Base-by-base conservation (phyloP, 2,329 filamentous ascomycete species). In the Colletotrichum sp. region DNA sequence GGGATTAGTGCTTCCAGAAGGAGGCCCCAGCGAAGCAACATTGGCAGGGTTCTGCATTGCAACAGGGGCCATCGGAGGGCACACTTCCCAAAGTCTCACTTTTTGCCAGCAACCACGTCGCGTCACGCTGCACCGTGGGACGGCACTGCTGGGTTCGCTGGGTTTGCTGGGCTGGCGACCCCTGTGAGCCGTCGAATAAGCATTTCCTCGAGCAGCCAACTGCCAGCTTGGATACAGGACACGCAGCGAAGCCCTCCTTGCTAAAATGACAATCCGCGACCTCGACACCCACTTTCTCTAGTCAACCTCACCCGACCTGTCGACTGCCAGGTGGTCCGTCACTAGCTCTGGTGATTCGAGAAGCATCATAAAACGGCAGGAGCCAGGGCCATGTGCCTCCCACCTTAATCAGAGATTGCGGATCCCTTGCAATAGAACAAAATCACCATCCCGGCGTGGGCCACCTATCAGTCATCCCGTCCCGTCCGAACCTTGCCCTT, bases 301-400 rank as follows among this genome's bases (percentile, higher is more conserved):
- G 52, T 43, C 32, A 26, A 66, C 36, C 57, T 64, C 68, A 68
- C 68, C 59, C 55, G 48, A 68, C 30, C 59, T 65, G 61, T 61
- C 43, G 43, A 52, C 43, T 43, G 43, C 43, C 43, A 52, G 43
- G 43, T 52, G 43, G 43, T 52, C 52, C 32, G 32, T 39, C 60
- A 32, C 34, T 63, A 26, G 52, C 57, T 60, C 39, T 36, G 59
- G 59, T 36, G 59, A 63, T 68, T 63, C 39, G 39, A 57, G n/a
- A 70, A 70, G 30, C 48, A 74, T 26, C 68, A 66, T 48, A 18
- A n/a, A 74, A 36, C 43, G 26, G 30, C 57, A 66, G 48, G 57
- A 74, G 21, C 43, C 64, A 52, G 57, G 71, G 65, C 74, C 74
- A 76, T 76, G 74, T 76, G 74, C 71, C 71, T 63, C 36, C 43